Percentiles rank a stretch among this genome's conserved stretches.
Evolutionary conservation across 768 basidiomycete species (phyloP).

Genomic region (Coprinopsis cinerea): DNA sequence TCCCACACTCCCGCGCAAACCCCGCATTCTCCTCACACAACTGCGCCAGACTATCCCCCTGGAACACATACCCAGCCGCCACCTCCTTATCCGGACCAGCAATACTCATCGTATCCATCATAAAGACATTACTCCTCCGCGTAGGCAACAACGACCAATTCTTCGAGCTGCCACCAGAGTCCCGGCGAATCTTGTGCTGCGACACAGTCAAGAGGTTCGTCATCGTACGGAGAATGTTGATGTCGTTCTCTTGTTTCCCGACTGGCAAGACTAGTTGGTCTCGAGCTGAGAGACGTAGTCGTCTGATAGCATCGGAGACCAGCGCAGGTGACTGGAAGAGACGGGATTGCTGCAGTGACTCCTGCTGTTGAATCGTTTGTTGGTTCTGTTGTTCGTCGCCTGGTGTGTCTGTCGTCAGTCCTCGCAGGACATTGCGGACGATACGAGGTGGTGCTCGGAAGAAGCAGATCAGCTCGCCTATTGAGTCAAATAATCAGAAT

Average conservation of each 20-base stretch:
- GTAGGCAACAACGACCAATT: constrained; percentile 39
- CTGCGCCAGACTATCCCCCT: constrained; percentile 29
- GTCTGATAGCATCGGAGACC: constrained; percentile 68
- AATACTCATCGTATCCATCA: constrained; percentile 46
- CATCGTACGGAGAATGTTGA: constrained; percentile 69
- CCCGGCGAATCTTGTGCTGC: constrained; percentile 35
- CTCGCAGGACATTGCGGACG: constrained; percentile 51
- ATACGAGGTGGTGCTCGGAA: constrained; percentile 73
- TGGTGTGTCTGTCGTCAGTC: constrained; percentile 33
- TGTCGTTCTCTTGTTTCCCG: constrained; percentile 42
- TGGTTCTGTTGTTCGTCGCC: constrained; percentile 19
- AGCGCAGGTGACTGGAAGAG: constrained; percentile 60
- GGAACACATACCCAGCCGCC: constrained; percentile 58
- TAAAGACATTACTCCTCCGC: constrained; percentile 53
- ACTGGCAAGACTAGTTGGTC: constrained; percentile 40
- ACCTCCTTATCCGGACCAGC: constrained; percentile 49
- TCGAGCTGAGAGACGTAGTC: constrained; percentile 54
- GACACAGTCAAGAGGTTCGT: constrained; percentile 66
- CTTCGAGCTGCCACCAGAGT: constrained; percentile 34
- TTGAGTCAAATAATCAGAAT: constrained; percentile 7
- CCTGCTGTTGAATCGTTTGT: constrained; percentile 17
- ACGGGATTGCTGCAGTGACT: constrained; percentile 23
- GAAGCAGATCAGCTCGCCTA: constrained; percentile 85
- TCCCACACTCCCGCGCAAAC: constrained; percentile 51
- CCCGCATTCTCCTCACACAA: constrained; percentile 57